phyloP scores from a whole-genome alignment of 1,284 basidiomycete species.

The Schizopora paradoxa region DNA sequence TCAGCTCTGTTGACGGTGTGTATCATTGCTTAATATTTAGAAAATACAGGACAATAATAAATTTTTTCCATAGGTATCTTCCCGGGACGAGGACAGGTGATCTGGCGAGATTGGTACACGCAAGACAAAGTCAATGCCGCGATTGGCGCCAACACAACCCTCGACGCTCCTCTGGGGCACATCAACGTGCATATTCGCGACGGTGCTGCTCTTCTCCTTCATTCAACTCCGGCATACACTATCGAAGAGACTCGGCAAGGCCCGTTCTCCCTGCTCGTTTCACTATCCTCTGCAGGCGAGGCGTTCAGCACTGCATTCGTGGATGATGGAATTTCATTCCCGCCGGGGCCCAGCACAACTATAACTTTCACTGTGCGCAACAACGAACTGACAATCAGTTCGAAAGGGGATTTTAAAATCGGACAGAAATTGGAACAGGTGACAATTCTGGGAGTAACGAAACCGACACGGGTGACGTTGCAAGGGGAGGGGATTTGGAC shows the following conservation, averaged over 20 bases:
- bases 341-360: conserved; percentile 43
- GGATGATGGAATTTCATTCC: conserved; percentile 58
- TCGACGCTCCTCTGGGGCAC: conserved; percentile 56
- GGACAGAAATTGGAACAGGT: conserved; percentile 39
- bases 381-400: conserved; percentile 32
- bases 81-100: conserved; percentile 51
- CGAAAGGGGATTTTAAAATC: conserved; percentile 39
- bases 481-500: conserved; percentile 25
- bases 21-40: conserved; percentile 19
- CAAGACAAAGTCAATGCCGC: conserved; percentile 45
- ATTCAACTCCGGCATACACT: conserved; percentile 52
- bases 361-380: conserved; percentile 36
- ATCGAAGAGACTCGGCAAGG: conserved; percentile 49
- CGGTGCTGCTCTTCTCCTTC: conserved; percentile 52
- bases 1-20: conserved; percentile 40
- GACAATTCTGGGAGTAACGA: conserved; percentile 42
- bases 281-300: conserved; percentile 38
- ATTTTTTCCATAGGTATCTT: conserved; percentile 61
- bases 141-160: conserved; percentile 37
- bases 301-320: conserved; percentile 56
- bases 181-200: conserved; percentile 67
- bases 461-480: conserved; percentile 32
- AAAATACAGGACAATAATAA: neutral
- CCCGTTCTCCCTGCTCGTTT: conserved; percentile 51
- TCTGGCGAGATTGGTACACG: conserved; percentile 77